A percentile compares a stretch with the other conserved stretches of the same genome.
phyloP scores from a whole-genome alignment of 768 basidiomycete genomes.

The Coprinopsis sp. region DNA sequence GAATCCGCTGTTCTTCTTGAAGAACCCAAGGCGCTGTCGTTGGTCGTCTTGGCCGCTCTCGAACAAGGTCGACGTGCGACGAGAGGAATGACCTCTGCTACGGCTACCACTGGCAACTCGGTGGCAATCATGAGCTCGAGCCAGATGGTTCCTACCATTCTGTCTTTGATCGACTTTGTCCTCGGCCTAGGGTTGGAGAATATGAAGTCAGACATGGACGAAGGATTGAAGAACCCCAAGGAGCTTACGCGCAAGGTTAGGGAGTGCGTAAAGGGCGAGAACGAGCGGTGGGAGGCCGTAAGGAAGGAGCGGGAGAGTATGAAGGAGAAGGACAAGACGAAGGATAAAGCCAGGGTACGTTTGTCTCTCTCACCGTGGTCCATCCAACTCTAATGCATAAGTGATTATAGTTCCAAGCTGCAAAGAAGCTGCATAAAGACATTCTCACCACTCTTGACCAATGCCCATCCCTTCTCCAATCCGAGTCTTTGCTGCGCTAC shows the following conservation, averaged over 20 bases:
- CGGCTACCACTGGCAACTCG: constrained; percentile 29
- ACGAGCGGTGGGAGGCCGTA: constrained; percentile 46
- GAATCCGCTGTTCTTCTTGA: constrained; percentile 37
- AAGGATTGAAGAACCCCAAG: constrained; percentile 50
- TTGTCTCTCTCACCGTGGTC: background rate
- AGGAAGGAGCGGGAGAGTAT: constrained; percentile 55
- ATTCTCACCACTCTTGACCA: constrained; percentile 48
- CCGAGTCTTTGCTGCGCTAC: constrained; percentile 49
- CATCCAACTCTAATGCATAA: background rate
- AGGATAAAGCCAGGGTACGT: constrained; percentile 24
- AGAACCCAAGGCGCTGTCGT: constrained; percentile 50
- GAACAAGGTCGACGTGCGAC: constrained; percentile 40
- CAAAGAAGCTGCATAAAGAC: constrained; percentile 44
- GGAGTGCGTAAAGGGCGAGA: constrained; percentile 47
- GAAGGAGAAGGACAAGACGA: constrained; percentile 25
- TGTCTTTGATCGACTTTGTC: constrained; percentile 51
- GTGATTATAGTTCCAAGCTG: constrained; percentile 38
- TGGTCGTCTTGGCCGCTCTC: constrained; percentile 16
- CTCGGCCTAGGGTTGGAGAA: constrained; percentile 34
- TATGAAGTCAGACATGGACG: constrained; percentile 58
- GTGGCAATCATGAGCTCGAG: constrained; percentile 37
- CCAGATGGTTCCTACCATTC: constrained; percentile 65
- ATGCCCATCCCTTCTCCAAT: constrained; percentile 44
- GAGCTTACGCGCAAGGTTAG: no score
- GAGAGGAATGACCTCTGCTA: constrained; percentile 37